Conservation (phyloP, 306 rosid species). For the Malus domestica region ASM211411v1 NC_041801.1:18679501-18680000, state of each 20-base stretch:
- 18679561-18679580: constrained; percentile 34
- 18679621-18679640: constrained; percentile 20
- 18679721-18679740: constrained; percentile 30
- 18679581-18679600: constrained; percentile 31
- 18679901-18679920: constrained; percentile 33
- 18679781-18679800: constrained; percentile 42
- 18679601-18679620: constrained; percentile 31
- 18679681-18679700: constrained; percentile 52
- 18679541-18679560: constrained; percentile 13
- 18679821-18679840: constrained; percentile 38
- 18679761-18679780: constrained; percentile 34
- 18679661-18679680: constrained; percentile 30
- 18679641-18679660: constrained; percentile 22
- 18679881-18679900: constrained; percentile 50
- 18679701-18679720: constrained; percentile 43
- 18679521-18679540: constrained; percentile 37
- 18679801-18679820: constrained; percentile 50
- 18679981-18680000: neutral
- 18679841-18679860: constrained; percentile 47
- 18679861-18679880: constrained; percentile 30
- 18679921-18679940: constrained; percentile 25
- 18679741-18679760: constrained; percentile 49
- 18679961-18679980: neutral
- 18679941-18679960: constrained; percentile 28
- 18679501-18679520: constrained; percentile 52